Percentiles rank a stretch among this genome's conserved stretches.
Evolutionary conservation across 2,329 filamentous ascomycete species (phyloP).

Genomic region (Arachnomyces sp.): DNA sequence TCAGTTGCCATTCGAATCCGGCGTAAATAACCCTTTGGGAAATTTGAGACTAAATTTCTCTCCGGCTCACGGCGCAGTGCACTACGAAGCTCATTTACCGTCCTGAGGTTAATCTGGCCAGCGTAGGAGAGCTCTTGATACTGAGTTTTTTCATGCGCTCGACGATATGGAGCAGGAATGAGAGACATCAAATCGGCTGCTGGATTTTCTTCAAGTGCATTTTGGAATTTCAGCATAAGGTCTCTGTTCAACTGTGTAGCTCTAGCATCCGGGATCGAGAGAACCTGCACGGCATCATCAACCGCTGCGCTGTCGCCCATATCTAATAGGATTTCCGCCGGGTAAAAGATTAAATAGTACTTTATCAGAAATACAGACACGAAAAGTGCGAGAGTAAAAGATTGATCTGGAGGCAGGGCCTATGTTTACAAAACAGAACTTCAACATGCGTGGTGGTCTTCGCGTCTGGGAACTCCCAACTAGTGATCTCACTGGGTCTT

Average conservation of each 20-base stretch:
- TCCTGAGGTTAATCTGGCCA: constrained; percentile 14
- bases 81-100: constrained; percentile 11
- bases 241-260: constrained; percentile 18
- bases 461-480: too few species aligned
- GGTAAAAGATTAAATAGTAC: too few species aligned
- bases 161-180: constrained; percentile 14
- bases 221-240: constrained; percentile 15
- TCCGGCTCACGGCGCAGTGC: constrained; percentile 13
- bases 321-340: too few species aligned
- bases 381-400: too few species aligned
- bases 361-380: too few species aligned
- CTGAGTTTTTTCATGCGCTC: constrained; percentile 12
- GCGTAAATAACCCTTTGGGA: constrained; percentile 17
- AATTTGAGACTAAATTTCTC: constrained; percentile 14
- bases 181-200: constrained; percentile 18
- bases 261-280: constrained; percentile 10
- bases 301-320: too few species aligned
- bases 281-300: constrained; percentile 2
- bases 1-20: constrained; percentile 15
- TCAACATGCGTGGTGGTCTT: too few species aligned
- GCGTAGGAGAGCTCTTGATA: constrained; percentile 11
- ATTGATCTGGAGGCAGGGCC: too few species aligned
- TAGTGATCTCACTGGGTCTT: too few species aligned
- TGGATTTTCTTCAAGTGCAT: constrained; percentile 15
- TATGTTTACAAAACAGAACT: too few species aligned